phyloP scores from a whole-genome alignment of 768 basidiomycete species.

The Rhizopogon salebrosus region DNA sequence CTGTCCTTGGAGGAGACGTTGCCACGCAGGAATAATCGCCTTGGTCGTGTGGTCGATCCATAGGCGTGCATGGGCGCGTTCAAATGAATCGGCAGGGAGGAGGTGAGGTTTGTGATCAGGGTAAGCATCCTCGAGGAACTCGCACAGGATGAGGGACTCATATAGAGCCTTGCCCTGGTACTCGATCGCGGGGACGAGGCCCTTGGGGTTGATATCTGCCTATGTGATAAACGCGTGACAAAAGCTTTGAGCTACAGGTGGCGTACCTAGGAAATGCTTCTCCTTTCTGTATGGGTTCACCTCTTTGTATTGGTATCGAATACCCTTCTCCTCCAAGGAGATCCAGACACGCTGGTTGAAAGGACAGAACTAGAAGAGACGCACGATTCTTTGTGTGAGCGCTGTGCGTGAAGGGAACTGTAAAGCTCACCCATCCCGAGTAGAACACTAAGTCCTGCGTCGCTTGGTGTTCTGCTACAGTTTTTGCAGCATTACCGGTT shows the following conservation, averaged over 20 bases:
- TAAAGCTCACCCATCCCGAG: slow-evolving; percentile 47
- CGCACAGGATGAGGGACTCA: slow-evolving; percentile 59
- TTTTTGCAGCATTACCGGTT: slow-evolving; percentile 48
- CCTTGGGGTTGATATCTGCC: slow-evolving; percentile 58
- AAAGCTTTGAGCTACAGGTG: background rate
- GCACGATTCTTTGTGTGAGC: background rate
- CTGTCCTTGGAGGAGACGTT: slow-evolving; percentile 40
- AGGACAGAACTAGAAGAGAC: slow-evolving; percentile 41
- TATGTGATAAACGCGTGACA: background rate
- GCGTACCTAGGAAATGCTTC: slow-evolving; percentile 45
- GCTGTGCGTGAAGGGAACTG: background rate
- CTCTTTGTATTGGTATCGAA: slow-evolving; percentile 65
- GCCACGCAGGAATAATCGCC: slow-evolving; percentile 45
- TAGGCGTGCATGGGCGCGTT: slow-evolving; percentile 47
- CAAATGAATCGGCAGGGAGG: slow-evolving; percentile 48
- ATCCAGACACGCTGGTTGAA: slow-evolving; percentile 64
- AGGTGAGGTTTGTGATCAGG: slow-evolving; percentile 34
- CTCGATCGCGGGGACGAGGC: slow-evolving; percentile 59
- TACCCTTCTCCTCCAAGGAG: slow-evolving; percentile 56
- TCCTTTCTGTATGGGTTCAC: slow-evolving; percentile 71
- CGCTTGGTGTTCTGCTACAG: slow-evolving; percentile 46
- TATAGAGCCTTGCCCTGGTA: slow-evolving; percentile 50
- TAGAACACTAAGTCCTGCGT: slow-evolving; percentile 56
- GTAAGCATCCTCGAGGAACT: slow-evolving; percentile 64
- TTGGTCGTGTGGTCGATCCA: slow-evolving; percentile 56